Evolutionary conservation across 352 stramenopile species (phyloP).

Genomic region (Phytophthora capsici): DNA sequence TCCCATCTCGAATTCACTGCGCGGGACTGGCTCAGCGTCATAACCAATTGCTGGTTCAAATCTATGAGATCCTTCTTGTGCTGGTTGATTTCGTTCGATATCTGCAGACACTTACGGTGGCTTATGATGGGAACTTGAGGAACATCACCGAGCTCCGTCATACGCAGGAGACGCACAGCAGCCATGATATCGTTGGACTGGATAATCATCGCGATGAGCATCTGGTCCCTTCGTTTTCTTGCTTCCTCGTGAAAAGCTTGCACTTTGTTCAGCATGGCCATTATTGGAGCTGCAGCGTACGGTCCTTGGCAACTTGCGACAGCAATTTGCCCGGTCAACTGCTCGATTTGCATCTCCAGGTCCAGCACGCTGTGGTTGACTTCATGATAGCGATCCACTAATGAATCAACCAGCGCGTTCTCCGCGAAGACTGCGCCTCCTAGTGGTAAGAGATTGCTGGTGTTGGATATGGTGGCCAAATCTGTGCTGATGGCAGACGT

Average conservation of each 20-base stretch:
- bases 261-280: conserved; percentile 34
- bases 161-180: conserved; percentile 57
- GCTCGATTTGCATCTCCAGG: conserved; percentile 48
- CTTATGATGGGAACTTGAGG: conserved; percentile 57
- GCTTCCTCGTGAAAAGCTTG: conserved; percentile 39
- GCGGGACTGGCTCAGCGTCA: conserved; percentile 40
- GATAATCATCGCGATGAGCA: conserved; percentile 62
- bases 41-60: conserved; percentile 53
- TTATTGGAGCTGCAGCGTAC: conserved; percentile 36
- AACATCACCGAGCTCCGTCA: conserved; percentile 66
- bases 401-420: conserved; percentile 61
- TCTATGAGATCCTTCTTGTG: conserved; percentile 38
- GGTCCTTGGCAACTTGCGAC: conserved; percentile 53
- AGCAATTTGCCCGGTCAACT: conserved; percentile 54
- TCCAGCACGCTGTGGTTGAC: conserved; percentile 49
- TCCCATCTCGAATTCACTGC: conserved; percentile 44
- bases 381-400: conserved; percentile 63
- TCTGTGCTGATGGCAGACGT: conserved; percentile 33
- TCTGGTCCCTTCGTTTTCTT: conserved; percentile 38
- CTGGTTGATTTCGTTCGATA: conserved; percentile 56
- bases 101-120: conserved; percentile 63
- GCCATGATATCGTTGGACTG: conserved; percentile 61
- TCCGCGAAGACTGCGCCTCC: conserved; percentile 29
- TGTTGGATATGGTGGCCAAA: conserved; percentile 25
- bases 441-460: conserved; percentile 30